Percentiles rank a stretch among this genome's conserved stretches.
These are phyloP conservation scores for Neofusicoccum parvum DNA, from an alignment of 2,329 filamentous ascomycete species.

Conservation along the genomic window DNA sequence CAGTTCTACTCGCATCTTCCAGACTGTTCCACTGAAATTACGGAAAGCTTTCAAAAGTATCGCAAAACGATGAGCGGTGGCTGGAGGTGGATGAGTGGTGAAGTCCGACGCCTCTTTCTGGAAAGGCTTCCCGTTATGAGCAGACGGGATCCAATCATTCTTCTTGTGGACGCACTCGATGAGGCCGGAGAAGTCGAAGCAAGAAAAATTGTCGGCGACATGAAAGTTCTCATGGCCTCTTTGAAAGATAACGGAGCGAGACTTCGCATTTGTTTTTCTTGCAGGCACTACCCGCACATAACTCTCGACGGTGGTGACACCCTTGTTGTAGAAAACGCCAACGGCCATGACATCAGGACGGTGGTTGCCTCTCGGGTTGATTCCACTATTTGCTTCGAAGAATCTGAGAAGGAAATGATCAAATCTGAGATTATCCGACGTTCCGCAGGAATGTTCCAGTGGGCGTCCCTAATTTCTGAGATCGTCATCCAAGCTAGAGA, in stretches of 20 bases:
- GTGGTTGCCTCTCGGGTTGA: not conserved
- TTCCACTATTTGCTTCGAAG: not conserved
- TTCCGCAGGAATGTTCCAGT: not conserved
- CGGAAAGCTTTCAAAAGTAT: not conserved
- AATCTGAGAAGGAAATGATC: not conserved
- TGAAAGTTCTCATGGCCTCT: not conserved
- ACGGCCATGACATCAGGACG: not conserved
- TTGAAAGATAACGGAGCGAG: not conserved
- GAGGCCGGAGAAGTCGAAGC: not conserved
- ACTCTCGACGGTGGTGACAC: not conserved
- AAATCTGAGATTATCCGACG: not conserved
- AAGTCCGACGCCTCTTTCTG: not conserved
- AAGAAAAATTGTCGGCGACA: not conserved
- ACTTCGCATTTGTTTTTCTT: not conserved
- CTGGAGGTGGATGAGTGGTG: not conserved
- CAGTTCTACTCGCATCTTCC: not conserved
- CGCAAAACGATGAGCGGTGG: no score
- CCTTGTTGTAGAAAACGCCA: not conserved
- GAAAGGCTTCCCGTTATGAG: not conserved
- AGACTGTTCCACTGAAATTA: not conserved
- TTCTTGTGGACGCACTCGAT: not conserved
- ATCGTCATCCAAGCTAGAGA: no score
- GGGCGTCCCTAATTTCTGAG: not conserved
- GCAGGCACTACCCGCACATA: not conserved
- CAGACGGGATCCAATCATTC: not conserved